Evolutionary conservation across 2,329 filamentous ascomycete species (phyloP).

Genomic region (Metarhizium rileyi): DNA sequence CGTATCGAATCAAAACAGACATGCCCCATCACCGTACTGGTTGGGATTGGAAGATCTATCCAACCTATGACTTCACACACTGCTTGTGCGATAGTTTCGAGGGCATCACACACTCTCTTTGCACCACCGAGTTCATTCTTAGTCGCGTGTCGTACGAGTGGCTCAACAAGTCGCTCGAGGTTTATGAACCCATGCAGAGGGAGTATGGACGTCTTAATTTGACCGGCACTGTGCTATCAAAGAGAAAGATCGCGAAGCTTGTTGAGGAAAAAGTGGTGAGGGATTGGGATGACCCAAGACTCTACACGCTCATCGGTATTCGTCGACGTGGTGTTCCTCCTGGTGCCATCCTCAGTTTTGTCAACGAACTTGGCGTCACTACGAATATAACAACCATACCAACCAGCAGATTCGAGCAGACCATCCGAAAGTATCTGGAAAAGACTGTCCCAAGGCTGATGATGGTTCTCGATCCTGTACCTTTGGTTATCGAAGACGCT

Average conservation of each 20-base stretch:
- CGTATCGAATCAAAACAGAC: conserved; percentile 71
- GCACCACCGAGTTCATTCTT: conserved; percentile 85
- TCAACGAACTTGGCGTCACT: conserved; percentile 85
- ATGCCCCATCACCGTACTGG: conserved; percentile 70
- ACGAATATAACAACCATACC: conserved; percentile 73
- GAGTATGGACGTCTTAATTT: conserved; percentile 63
- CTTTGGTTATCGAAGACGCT: conserved; percentile 71
- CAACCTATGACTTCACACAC: conserved; percentile 88
- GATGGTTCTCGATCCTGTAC: conserved; percentile 79
- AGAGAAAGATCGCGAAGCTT: conserved; percentile 72
- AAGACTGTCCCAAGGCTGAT: conserved; percentile 79
- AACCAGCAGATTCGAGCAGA: conserved; percentile 73
- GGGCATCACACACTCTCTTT: conserved; percentile 82
- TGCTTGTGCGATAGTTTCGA: conserved; percentile 91
- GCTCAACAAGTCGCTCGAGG: conserved; percentile 69
- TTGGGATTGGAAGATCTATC: conserved; percentile 82
- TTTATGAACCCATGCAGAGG: conserved; percentile 90
- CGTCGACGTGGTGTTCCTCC: conserved; percentile 80
- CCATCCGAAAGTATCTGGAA: conserved; percentile 78
- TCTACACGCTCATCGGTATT: conserved; percentile 80
- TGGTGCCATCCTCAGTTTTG: conserved; percentile 78
- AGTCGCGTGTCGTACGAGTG: conserved; percentile 84
- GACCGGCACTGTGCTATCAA: conserved; percentile 76
- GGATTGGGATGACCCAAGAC: conserved; percentile 82
- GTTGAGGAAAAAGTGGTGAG: conserved; percentile 71